A percentile compares a stretch with the other conserved stretches of the same genome.
phyloP scores from a whole-genome alignment of 306 rosid species.

The Castanospermum australe region DNA sequence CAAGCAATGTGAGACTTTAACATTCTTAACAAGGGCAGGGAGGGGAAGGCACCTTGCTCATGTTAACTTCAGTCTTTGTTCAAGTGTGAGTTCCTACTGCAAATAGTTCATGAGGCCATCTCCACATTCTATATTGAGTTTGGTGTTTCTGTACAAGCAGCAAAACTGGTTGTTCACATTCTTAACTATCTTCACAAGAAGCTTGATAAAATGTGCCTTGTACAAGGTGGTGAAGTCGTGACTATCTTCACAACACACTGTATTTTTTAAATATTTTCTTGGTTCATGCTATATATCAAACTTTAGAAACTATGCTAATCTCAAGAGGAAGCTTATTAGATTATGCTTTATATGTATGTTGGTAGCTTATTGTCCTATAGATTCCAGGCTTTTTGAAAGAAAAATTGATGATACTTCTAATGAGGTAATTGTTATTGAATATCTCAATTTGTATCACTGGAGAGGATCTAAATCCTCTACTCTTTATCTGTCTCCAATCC shows the following conservation, averaged over 20 bases:
- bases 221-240: constrained; percentile 74
- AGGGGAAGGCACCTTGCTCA: too few relatives aligned
- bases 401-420: constrained; percentile 67
- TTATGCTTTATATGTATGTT: constrained; percentile 58
- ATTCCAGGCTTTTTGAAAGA: constrained; percentile 83
- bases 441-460: neutral
- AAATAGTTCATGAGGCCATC: constrained; percentile 51
- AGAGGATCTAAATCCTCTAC: too few relatives aligned
- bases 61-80: constrained; percentile 55
- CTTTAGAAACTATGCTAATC: constrained; percentile 9
- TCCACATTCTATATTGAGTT: constrained; percentile 49
- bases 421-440: constrained; percentile 49
- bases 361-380: constrained; percentile 67
- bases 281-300: constrained; percentile 3
- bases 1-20: too few relatives aligned
- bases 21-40: too few relatives aligned
- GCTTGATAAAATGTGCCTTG: constrained; percentile 65
- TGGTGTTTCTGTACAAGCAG: constrained; percentile 48
- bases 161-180: constrained; percentile 58
- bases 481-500: too few relatives aligned
- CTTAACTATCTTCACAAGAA: constrained; percentile 60
- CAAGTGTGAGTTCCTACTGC: constrained; percentile 64
- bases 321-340: constrained; percentile 68
- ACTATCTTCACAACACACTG: neutral
- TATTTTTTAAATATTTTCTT: neutral